Conservation (phyloP, 768 basidiomycete species). For the Inosperma sp. region DNA sequence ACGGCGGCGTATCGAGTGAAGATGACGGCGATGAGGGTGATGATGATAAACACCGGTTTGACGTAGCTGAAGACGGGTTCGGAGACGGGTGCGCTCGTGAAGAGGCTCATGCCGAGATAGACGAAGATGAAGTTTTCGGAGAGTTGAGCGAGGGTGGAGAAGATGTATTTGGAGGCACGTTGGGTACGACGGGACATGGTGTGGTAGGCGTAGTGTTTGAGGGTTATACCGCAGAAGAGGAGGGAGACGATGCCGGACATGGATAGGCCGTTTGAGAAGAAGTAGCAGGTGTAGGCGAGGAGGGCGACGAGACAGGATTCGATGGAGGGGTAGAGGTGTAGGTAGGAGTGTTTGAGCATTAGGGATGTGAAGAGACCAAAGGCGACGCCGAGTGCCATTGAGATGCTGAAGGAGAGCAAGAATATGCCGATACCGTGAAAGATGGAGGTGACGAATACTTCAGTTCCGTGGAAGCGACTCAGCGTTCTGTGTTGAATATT, state of each 20-base stretch:
- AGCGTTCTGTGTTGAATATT: conserved; percentile 57
- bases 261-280: conserved; percentile 93
- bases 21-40: conserved; percentile 87
- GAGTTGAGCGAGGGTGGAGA: conserved; percentile 88
- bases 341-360: conserved; percentile 89
- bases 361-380: conserved; percentile 92
- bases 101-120: conserved; percentile 95
- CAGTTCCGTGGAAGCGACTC: conserved; percentile 84
- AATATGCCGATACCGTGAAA: conserved; percentile 99
- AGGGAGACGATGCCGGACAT: conserved; percentile 98
- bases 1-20: conserved; percentile 95
- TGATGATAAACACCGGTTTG: conserved; percentile 91
- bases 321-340: conserved; percentile 84
- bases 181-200: conserved; percentile 97
- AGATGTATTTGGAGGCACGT: conserved; percentile 91
- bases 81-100: conserved; percentile 73
- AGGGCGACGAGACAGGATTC: conserved; percentile 96
- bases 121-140: conserved; percentile 99
- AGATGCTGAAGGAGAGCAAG: conserved; percentile 89
- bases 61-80: conserved; percentile 79
- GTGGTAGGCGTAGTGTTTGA: conserved; percentile 99
- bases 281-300: conserved; percentile 95
- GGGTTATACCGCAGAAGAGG: conserved; percentile 96
- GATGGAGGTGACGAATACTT: conserved; percentile 81
- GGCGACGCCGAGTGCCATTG: conserved; percentile 88